These are phyloP conservation scores for Pseudomassariella vexata DNA, from an alignment of 2,329 filamentous ascomycete species.

Conservation along the genomic window DNA sequence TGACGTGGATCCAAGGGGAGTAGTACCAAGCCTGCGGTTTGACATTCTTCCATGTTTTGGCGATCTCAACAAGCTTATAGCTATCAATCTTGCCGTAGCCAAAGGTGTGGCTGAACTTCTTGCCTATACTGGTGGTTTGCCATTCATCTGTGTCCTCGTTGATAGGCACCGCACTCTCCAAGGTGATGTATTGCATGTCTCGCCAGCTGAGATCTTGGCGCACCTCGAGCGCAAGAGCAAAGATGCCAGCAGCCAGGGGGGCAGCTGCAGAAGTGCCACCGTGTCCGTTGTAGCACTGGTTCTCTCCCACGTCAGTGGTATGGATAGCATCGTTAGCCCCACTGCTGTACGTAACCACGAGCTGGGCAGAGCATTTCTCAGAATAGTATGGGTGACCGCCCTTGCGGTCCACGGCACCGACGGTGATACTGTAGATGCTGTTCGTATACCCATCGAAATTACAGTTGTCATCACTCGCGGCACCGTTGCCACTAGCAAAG, in stretches of 20 bases:
- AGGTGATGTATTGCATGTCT: slow-evolving; percentile 86
- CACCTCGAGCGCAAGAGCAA: slow-evolving; percentile 78
- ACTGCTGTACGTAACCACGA: slow-evolving; percentile 96
- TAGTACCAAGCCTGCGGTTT: slow-evolving; percentile 95
- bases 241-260: slow-evolving; percentile 85
- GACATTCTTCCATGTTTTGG: slow-evolving; percentile 79
- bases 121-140: slow-evolving; percentile 75
- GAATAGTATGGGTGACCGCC: slow-evolving; percentile 94
- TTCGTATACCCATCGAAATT: slow-evolving; percentile 99
- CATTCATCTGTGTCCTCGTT: slow-evolving; percentile 69
- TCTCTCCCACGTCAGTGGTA: slow-evolving; percentile 86
- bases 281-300: slow-evolving; percentile 74
- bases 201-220: slow-evolving; percentile 88
- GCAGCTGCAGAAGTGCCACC: slow-evolving; percentile 95
- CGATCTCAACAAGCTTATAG: slow-evolving; percentile 75
- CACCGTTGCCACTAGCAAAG: slow-evolving; percentile 94
- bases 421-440: slow-evolving; percentile 97
- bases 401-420: slow-evolving; percentile 83
- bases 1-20: slow-evolving; percentile 90
- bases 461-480: slow-evolving; percentile 83
- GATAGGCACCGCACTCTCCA: slow-evolving; percentile 78
- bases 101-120: slow-evolving; percentile 88
- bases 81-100: slow-evolving; percentile 95
- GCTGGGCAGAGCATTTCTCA: slow-evolving; percentile 88
- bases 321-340: slow-evolving; percentile 87